Evolutionary conservation across 306 rosid genomes (phyloP).

Genomic region (Sophora flavescens): DNA sequence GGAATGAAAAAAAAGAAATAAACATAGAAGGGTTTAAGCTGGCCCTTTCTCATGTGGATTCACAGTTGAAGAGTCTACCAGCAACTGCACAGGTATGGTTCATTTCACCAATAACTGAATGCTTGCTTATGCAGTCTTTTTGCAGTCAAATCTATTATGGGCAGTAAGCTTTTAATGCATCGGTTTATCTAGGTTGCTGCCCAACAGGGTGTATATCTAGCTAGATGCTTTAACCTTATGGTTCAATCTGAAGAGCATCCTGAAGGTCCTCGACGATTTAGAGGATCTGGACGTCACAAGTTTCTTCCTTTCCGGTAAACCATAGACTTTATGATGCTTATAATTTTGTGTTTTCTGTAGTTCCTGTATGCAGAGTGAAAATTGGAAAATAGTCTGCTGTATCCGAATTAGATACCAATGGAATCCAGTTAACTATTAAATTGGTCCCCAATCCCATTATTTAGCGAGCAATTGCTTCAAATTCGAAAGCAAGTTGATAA

Average conservation of each 20-base stretch:
- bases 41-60: conserved; percentile 79
- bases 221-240: conserved; percentile 71
- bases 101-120: conserved; percentile 35
- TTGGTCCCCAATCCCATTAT: conserved; percentile 17
- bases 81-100: conserved; percentile 91
- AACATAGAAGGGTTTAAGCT: conserved; percentile 74
- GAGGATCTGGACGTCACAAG: conserved; percentile 71
- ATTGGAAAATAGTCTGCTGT: conserved; percentile 15
- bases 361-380: conserved; percentile 29
- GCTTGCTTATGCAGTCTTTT: conserved; percentile 20
- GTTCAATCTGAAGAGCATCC: conserved; percentile 57
- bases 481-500: conserved; percentile 23
- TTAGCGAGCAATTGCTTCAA: conserved; percentile 23
- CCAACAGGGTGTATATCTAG: conserved; percentile 93
- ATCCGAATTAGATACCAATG: conserved; percentile 8
- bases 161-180: conserved; percentile 19
- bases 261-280: conserved; percentile 90
- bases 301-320: conserved; percentile 85
- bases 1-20: conserved; percentile 70
- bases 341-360: conserved; percentile 3
- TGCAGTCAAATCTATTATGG: conserved; percentile 22
- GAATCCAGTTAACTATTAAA: conserved; percentile 20
- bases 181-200: conserved; percentile 84
- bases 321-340: conserved; percentile 19
- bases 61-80: conserved; percentile 88